Evolutionary conservation across 179 eudicot genomes (phyloP), one percentile per base, ranked within the genome.

Genomic region (Beta lomatogona): DNA sequence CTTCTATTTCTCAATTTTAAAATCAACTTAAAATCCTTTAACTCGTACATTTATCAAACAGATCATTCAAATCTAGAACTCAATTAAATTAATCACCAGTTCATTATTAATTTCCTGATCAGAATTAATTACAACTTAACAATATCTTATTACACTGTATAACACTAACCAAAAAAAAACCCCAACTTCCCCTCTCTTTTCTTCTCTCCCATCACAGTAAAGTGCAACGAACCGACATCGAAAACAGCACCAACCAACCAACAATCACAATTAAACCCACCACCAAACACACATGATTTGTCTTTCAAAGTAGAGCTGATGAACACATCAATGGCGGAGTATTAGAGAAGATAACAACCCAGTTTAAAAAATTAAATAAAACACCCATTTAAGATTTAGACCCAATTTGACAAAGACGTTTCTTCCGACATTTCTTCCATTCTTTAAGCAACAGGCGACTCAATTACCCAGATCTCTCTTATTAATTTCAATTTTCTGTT

Each of bases 391-490:
- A 36, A 36, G 4, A 36, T 36, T 36, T 36, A 36, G 41, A 36
- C 41, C 41, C 41, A 36, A 36, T 55, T 82, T 82, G 87, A 85
- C 12, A 52, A 73, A 36, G 90, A 88, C 90, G 65, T 79, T 14
- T 83, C 84, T 44, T 81, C 90, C 81, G 67, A 74, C 88, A 76
- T 77, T 74, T 88, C 81, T 70, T 71, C 83, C 31, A 61, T 82
- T 78, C 88, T 90, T 83, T 77, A 91, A 90, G 93, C 95, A 88
- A 92, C 86, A 85, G 82, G 71, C 79, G 86, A 82, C 78, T 82
- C 70, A 68, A 60, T 71, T 72, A 83, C 79, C 81, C 83, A 78
- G 88, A 87, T 87, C 88, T 87, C 79, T 75, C 31, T 74, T 21
- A 41, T 78, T 63, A 3, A 50, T 53, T 25, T 22, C 25, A 21